Evolutionary conservation across 2,329 filamentous ascomycete species (phyloP), one percentile per base, ranked within the genome.

Genomic region (Keithomyces neogunnii): DNA sequence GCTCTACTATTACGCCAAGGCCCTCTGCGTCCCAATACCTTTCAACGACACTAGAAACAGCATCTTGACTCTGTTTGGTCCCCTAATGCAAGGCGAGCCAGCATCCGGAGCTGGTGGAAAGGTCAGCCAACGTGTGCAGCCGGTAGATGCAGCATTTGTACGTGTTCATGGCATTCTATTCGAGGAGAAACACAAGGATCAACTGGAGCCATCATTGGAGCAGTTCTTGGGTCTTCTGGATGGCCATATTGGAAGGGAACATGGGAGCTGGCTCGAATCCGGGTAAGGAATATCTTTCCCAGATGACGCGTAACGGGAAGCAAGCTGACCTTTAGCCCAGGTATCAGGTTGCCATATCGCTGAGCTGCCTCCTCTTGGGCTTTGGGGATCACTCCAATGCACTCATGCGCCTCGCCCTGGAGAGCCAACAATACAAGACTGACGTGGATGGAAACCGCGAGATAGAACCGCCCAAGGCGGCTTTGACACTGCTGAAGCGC

Each of bases 1-100:
- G 62, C 66, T 91, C 0, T 89, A 81, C 59, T 88, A 81, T 53
- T 92, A 90, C 56, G 69, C 76, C 0, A 88, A 88, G 54, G 82
- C 83, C 0, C 72, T 92, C 0, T 87, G 82, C 31, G 86, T 87
- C 0, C 72, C 80, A 0, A 74, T 82, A 2, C 82, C 84, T 0
- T 92, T 92, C 53, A 63, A 67, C 0, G 84, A 81, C n/a, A 82
- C 86, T 0, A 75, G 78, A 4, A 85, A 89, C 47, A 87, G 79
- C 0, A 82, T 91, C 38, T 73, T 84, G 63, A 88, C 84, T 0
- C 65, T 91, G 0, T 84, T 91, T 48, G 78, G 84, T 3, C 81
- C 81, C 0, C 67, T 84, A 0, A 57, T 85, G 4, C 5, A 40
- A 19, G 10, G 5, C 6, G 33, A 35, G 10, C 13, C 13, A 40